Conservation (phyloP, 768 basidiomycete genomes). For the Russula brevipes region DNA sequence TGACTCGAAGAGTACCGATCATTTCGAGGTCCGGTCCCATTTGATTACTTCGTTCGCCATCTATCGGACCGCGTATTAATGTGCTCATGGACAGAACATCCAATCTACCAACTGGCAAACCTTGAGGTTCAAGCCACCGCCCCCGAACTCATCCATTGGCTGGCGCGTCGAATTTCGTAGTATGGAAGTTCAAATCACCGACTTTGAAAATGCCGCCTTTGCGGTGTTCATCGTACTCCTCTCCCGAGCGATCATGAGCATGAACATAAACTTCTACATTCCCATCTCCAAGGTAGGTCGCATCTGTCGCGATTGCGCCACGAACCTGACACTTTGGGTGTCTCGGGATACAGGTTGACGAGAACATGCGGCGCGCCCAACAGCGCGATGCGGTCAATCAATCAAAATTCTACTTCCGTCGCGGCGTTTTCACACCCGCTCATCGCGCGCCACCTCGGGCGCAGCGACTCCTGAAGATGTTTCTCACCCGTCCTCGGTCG, state of each 20-base stretch:
- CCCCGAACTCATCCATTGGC: slow-evolving; percentile 85
- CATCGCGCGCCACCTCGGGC: slow-evolving; percentile 36
- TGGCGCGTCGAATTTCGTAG: slow-evolving; percentile 98
- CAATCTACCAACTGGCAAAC: slow-evolving; percentile 99
- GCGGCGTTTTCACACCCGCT: slow-evolving; percentile 62
- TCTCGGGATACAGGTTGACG: slow-evolving; percentile 69
- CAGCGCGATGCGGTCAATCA: slow-evolving; percentile 65
- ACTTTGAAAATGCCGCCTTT: slow-evolving; percentile 98
- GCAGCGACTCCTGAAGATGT: slow-evolving; percentile 33
- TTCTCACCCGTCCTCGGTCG: slow-evolving; percentile 31
- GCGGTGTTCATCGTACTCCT: slow-evolving; percentile 91
- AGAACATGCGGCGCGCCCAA: slow-evolving; percentile 93
- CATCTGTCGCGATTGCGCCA: background rate
- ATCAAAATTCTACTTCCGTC: slow-evolving; percentile 88
- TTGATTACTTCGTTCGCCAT: background rate
- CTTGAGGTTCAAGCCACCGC: slow-evolving; percentile 96
- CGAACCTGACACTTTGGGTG: background rate
- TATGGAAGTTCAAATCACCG: slow-evolving; percentile 99
- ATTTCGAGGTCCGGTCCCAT: slow-evolving; percentile 71
- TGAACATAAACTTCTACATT: slow-evolving; percentile 91
- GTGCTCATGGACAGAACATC: slow-evolving; percentile 59
- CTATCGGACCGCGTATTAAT: background rate
- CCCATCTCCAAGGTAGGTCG: slow-evolving; percentile 85
- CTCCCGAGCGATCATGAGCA: slow-evolving; percentile 87
- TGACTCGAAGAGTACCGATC: slow-evolving; percentile 80